Conservation (phyloP, 345 rosid genomes). For the Noccaea bulbosa region DNA sequence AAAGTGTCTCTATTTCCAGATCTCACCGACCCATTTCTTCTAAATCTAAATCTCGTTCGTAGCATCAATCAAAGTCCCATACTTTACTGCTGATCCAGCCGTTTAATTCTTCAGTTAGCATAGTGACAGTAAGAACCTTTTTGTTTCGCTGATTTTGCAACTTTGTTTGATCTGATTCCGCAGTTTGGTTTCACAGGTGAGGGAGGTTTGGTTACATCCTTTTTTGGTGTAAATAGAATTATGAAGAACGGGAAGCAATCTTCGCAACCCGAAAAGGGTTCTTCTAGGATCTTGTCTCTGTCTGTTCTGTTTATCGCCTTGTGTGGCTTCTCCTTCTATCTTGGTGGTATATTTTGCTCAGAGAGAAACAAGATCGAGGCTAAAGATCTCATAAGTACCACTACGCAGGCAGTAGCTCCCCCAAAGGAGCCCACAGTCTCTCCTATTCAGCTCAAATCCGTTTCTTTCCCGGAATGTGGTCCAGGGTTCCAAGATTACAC, state of each 20-base stretch:
- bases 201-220: slow-evolving; percentile 13
- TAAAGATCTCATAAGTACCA: slow-evolving; percentile 43
- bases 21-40: slow-evolving; percentile 25
- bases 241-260: slow-evolving; percentile 80
- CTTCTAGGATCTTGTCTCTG: slow-evolving; percentile 53
- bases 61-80: slow-evolving; percentile 20
- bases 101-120: slow-evolving; percentile 11
- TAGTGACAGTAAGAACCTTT: neutral
- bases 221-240: slow-evolving; percentile 22
- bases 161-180: slow-evolving; percentile 3
- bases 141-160: slow-evolving; percentile 11
- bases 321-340: slow-evolving; percentile 90
- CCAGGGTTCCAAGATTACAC: slow-evolving; percentile 87
- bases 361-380: slow-evolving; percentile 55
- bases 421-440: slow-evolving; percentile 51
- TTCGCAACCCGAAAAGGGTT: slow-evolving; percentile 56
- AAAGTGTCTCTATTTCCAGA: slow-evolving; percentile 31
- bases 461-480: slow-evolving; percentile 77
- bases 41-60: slow-evolving; percentile 1
- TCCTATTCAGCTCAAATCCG: slow-evolving; percentile 65
- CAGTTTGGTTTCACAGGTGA: slow-evolving; percentile 17
- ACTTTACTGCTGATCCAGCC: slow-evolving; percentile 5
- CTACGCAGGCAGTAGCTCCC: slow-evolving; percentile 49
- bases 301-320: slow-evolving; percentile 54
- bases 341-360: slow-evolving; percentile 80